These are phyloP conservation scores for Endotrypanum monterogeii DNA, from an alignment of 208 protist genomes.

Conservation along the genomic window DNA sequence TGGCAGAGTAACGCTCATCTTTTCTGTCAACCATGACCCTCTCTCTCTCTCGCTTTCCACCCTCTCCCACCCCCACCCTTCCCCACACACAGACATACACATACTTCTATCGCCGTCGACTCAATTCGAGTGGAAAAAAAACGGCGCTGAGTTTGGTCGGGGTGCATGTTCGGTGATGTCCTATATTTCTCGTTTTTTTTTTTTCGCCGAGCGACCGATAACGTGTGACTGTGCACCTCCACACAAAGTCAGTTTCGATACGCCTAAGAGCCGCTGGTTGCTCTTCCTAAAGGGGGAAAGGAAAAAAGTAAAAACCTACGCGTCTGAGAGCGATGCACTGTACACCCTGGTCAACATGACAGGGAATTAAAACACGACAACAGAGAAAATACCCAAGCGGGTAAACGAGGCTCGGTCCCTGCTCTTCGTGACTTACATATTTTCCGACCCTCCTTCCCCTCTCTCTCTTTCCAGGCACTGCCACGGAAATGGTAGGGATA, in stretches of 20 bases:
- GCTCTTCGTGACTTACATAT: not conserved
- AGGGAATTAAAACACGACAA: not conserved
- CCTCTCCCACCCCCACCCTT: not conserved
- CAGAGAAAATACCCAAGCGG: not conserved
- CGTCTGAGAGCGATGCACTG: not conserved
- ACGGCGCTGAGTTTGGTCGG: not conserved
- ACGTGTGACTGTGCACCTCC: not conserved
- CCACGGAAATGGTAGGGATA: no score
- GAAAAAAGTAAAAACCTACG: not conserved
- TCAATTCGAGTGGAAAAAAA: not conserved
- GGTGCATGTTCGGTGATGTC: not conserved
- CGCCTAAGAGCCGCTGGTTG: not conserved
- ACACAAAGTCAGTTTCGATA: not conserved
- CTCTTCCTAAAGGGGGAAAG: not conserved
- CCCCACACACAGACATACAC: not conserved
- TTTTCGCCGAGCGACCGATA: not conserved
- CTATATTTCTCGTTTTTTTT: not conserved
- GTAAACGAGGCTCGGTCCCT: no score
- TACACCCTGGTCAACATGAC: not conserved
- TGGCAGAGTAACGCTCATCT: slow-evolving; percentile 29
- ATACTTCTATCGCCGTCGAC: not conserved
- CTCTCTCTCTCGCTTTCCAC: not conserved
- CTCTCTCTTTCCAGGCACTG: no score
- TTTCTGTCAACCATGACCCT: not conserved
- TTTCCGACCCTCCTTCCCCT: not conserved